A percentile compares a stretch with the other conserved stretches of the same genome.
phyloP scores from a whole-genome alignment of 768 basidiomycete genomes.

The Termitomyces sp. region DNA sequence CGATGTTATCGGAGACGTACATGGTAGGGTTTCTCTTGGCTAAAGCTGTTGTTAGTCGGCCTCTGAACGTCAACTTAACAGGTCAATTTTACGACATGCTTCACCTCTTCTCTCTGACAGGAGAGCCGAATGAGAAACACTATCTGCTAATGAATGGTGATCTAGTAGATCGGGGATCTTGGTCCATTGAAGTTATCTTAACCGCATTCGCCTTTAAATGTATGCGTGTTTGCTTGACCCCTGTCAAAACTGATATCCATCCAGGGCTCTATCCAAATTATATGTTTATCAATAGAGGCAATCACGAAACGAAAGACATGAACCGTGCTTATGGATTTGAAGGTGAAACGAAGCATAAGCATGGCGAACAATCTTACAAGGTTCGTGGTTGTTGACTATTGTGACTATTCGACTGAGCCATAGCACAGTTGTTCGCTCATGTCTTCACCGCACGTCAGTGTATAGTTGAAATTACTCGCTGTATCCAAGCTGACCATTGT shows the following conservation, averaged over 20 bases:
- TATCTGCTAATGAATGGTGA: constrained; percentile 90
- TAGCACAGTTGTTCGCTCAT: constrained; percentile 76
- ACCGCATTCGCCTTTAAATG: constrained; percentile 96
- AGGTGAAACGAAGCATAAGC: constrained; percentile 95
- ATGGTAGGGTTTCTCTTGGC: constrained; percentile 46
- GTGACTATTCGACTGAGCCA: constrained; percentile 2
- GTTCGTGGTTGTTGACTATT: constrained; percentile 25
- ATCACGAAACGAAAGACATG: constrained; percentile 98
- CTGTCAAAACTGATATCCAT: not conserved
- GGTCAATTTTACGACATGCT: constrained; percentile 95
- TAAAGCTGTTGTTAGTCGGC: not conserved
- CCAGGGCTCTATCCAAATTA: constrained; percentile 85
- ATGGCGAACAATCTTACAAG: constrained; percentile 94
- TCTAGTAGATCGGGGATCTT: constrained; percentile 95
- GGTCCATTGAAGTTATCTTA: constrained; percentile 91
- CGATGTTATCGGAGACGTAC: constrained; percentile 96
- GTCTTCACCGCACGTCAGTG: constrained; percentile 82
- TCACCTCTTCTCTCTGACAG: constrained; percentile 82
- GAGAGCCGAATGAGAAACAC: constrained; percentile 80
- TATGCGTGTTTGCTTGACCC: constrained; percentile 23
- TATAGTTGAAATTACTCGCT: constrained; percentile 9
- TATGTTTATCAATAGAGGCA: constrained; percentile 94
- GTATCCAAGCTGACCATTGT: not conserved
- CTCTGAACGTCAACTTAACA: constrained; percentile 21
- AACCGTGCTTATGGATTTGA: constrained; percentile 92